Base-by-base conservation (phyloP, 2,329 filamentous ascomycete species). In the Aspergillus arachidicola region DNA sequence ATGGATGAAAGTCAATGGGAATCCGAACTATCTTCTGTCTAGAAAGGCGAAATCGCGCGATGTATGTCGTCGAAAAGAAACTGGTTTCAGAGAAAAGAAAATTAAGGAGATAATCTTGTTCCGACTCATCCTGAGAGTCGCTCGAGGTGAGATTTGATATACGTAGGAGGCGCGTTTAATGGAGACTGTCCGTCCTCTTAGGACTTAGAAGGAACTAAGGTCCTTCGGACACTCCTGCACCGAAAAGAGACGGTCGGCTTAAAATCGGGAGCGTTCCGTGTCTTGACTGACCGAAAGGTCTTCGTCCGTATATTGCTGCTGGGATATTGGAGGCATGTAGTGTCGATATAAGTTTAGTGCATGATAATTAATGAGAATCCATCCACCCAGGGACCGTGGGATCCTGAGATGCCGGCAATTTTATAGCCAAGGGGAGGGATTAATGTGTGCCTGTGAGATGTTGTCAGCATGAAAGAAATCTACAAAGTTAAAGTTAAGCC, bases 381-480 rank as follows among this genome's bases (percentile, higher is more conserved):
- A 75, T 97, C 93, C 26, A 97, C 81, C 92, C 92, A 96, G 56
- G 86, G 76, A 43, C 85, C 93, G 72, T 89, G 92, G 58, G 91
- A 92, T 61, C 95, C 95, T 12, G 92, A 91, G 66, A 98, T 85
- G 63, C 95, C 95, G 65, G 91, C 94, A 73, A 98, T 90, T 68
- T 85, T 92, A 80, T 95, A 97, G 56, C 94, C 94, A 69, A 91
- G 85, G 12, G 95, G 95, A 58, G 94, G 93, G 69, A 98, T 91
- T 64, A 99, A 84, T 38, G 89, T 95, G 76, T 94, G 90, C 66
- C 94, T 97, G 70, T 28, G 9, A 60, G 21, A 28, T 21, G 28
- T 71, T 57, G 71, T 66, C 36, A 58, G 10, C 28, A 16, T 32
- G 41, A 30, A 26, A 34, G 10, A 12, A n/a, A 12, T 32, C n/a